phyloP scores from a whole-genome alignment of 345 rosid species.

The Psidium friedrichsthalianum region DNA sequence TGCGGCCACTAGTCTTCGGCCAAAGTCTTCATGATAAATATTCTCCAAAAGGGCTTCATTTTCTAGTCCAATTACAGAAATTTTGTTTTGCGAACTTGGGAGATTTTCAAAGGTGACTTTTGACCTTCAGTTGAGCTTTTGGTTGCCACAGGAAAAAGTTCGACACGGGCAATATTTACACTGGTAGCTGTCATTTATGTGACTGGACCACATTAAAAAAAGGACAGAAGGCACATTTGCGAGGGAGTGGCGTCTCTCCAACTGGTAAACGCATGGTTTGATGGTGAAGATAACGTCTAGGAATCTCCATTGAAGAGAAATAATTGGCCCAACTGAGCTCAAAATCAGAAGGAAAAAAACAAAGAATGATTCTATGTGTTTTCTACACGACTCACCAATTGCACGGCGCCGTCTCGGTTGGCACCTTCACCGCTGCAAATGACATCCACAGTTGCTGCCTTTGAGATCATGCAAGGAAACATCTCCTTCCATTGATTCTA shows the following conservation, averaged over 20 bases:
- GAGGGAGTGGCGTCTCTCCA: background rate
- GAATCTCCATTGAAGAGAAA: background rate
- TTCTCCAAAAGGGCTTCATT: background rate
- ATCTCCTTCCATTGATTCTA: constrained; percentile 89
- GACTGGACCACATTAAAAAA: background rate
- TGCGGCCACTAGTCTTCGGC: background rate
- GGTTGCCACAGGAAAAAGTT: background rate
- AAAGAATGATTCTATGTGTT: background rate
- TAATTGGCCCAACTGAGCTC: background rate
- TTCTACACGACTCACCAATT: constrained; percentile 41
- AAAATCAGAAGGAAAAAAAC: background rate
- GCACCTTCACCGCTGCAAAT: constrained; percentile 75
- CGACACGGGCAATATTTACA: background rate
- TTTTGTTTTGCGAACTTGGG: background rate
- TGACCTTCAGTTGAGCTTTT: constrained; percentile 1
- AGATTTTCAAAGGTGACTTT: background rate
- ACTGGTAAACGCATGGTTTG: background rate
- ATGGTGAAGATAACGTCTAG: background rate
- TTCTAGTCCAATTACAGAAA: background rate
- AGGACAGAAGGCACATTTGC: background rate
- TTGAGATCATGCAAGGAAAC: constrained; percentile 90
- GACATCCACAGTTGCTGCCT: constrained; percentile 77
- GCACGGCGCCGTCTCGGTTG: constrained; percentile 62
- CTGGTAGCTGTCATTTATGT: background rate
- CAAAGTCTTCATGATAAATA: background rate